These are phyloP conservation scores for Lecanosticta acicola DNA, from an alignment of 2,329 filamentous ascomycete genomes.

Conservation along the genomic window DNA sequence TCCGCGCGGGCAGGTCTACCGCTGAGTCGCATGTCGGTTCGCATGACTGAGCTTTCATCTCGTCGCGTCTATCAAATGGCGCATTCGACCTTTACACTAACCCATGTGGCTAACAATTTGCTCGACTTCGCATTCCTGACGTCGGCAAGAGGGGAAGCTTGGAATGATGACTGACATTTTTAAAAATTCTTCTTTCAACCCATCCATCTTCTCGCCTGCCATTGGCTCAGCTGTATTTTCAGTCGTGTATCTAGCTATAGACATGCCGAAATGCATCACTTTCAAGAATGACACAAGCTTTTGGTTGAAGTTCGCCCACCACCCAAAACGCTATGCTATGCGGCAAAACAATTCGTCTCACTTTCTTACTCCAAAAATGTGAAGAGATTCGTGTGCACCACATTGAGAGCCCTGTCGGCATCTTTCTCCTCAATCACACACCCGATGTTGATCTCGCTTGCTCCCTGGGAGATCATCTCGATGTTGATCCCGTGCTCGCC, in stretches of 20 bases:
- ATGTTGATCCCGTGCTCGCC: conserved; percentile 94
- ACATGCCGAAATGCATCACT: neutral
- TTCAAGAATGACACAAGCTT: neutral
- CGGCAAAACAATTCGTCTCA: no score
- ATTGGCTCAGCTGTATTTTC: conserved; percentile 1
- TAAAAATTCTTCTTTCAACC: no score
- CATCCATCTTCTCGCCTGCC: no score
- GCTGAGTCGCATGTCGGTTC: no score
- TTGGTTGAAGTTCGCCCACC: neutral
- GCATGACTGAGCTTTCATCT: no score
- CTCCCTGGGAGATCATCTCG: conserved; percentile 98
- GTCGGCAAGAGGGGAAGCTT: no score
- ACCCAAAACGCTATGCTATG: conserved; percentile 5
- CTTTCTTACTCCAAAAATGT: conserved; percentile 93
- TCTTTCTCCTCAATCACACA: conserved; percentile 92
- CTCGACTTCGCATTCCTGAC: no score
- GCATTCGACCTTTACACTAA: no score
- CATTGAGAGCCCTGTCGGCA: conserved; percentile 88
- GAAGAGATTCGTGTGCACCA: conserved; percentile 93
- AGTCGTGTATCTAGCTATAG: neutral
- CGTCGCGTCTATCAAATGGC: no score
- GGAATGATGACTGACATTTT: no score
- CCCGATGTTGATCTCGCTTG: conserved; percentile 98
- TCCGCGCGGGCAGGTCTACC: no score
- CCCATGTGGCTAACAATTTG: no score